Percentiles rank a stretch among this genome's conserved stretches.
These are phyloP conservation scores for Salix exigua DNA, from an alignment of 345 rosid genomes.

Conservation along the genomic window DNA sequence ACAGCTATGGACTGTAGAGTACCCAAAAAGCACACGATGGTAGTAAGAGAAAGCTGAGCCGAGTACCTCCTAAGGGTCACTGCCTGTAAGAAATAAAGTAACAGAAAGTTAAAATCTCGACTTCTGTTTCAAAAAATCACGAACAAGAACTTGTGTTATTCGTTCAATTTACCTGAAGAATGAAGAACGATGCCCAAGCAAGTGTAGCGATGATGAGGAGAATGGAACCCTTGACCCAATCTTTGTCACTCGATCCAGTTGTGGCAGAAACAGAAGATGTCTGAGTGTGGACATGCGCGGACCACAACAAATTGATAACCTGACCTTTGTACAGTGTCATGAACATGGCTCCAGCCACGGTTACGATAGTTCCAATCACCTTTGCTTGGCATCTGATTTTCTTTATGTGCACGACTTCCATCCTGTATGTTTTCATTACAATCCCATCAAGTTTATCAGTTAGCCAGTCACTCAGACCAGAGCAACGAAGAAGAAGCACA, in stretches of 20 bases:
- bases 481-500: neutral
- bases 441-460: neutral
- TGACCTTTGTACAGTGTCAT: slow-evolving; percentile 31
- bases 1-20: slow-evolving; percentile 25
- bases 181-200: slow-evolving; percentile 29
- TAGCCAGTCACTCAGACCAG: neutral
- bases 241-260: slow-evolving; percentile 9
- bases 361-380: slow-evolving; percentile 24
- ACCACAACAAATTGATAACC: slow-evolving; percentile 11
- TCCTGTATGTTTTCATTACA: neutral
- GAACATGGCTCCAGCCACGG: slow-evolving; percentile 30
- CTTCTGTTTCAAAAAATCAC: neutral
- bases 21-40: slow-evolving; percentile 24
- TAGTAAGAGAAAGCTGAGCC: slow-evolving; percentile 24
- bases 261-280: slow-evolving; percentile 6
- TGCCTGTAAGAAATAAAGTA: slow-evolving; percentile 6
- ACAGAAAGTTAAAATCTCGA: neutral
- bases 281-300: neutral
- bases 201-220: slow-evolving; percentile 26
- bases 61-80: slow-evolving; percentile 15
- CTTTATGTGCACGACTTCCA: slow-evolving; percentile 24
- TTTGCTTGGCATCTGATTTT: slow-evolving; percentile 27
- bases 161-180: slow-evolving; percentile 18
- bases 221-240: slow-evolving; percentile 26
- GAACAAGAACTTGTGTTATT: neutral